Evolutionary conservation across 2,329 filamentous ascomycete genomes (phyloP), one percentile per base, ranked within the genome.

Genomic region (Pestalotiopsis sp.): DNA sequence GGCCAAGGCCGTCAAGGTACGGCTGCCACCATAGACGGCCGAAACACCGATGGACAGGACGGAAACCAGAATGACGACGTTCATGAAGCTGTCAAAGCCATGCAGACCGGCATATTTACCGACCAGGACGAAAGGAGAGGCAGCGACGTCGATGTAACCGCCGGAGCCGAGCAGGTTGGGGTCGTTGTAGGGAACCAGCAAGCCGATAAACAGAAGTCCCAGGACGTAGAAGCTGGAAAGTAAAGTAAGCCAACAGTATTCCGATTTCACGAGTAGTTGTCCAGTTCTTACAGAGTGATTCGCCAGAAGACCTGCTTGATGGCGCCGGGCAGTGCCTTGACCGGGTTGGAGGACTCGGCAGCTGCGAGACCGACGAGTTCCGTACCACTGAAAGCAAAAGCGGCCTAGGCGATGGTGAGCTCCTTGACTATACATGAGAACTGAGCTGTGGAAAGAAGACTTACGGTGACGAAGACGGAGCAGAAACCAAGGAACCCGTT

Each of bases 401-500:
- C 91, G 3, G 92, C 58, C 58, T 61, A 36, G 23, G 27, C 91
- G 14, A 27, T 61, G 23, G 58, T 61, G 14, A 61, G 58, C 27
- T 27, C 9, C 7, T 25, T 12, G 25, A 12, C 31, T 36, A 9
- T 36, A 36, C 9, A 9, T 23, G n/a, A 9, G 7, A n/a, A 23
- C 4, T 58, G 52, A 20, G 20, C 52, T 17, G 20, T 4, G 14
- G 25, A 58, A 61, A 17, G 27, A 27, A 17, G 27, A 61, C 58
- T 23, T 61, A 61, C 65, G 1, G 89, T 93, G 64, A 94, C 91
- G 72, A 93, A 92, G 65, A 91, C 90, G 69, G 39, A 52, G 78
- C 91, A 94, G 71, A 94, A 87, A 1, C 92, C 92, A 71, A 91
- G 91, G 82, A 94, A 94, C 36, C 91, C 92, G 74, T 93, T 89